Base-by-base conservation (phyloP, 192 early-diverging fungal species). In the Spinellus fusiger region DNA sequence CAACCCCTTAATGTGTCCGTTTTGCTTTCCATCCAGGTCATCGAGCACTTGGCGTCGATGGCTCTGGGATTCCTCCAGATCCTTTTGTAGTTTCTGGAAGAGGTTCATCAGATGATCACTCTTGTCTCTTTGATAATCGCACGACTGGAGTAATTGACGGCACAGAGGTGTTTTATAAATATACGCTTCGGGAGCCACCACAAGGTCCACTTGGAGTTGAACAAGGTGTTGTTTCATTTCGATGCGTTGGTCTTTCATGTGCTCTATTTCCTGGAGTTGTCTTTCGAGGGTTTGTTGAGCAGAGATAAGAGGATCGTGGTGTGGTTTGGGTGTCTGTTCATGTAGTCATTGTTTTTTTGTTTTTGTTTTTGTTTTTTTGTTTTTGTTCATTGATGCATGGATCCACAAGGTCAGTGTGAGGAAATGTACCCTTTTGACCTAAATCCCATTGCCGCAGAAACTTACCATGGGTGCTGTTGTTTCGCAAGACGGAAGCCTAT, bases 241-340 rank as follows among this genome's bases (percentile, higher is more conserved):
- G 12, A 56, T 61, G 3, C 64, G 58, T 10, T 61, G 46, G 18
- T 71, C 64, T 49, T 64, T 71, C 40, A 65, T 61, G 15, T 35
- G 15, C 33, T 71, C 69, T 0, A 65, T 65, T 23, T 71, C 69
- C 10, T 47, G 57, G 15, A 63, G 20, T 1, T 51, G 56, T 49
- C 55, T 47, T 13, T 59, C 69, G 7, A 65, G 31, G 1, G 59
- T 56, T 50, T 60, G 52, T 13, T 65, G 69, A 8, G 49, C 62
- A 22, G 20, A 49, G 12, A 58, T 61, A 38, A 70, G 27, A 28
- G 58, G 62, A 16, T 70, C 62, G 7, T 58, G 48, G 13, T 46
- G 32, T 12, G 34, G 33, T 31, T 35, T 49, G 7, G 18, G 59
- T 3, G 10, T 51, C 48, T 61, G 40, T 18, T 44, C 13, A 44